Base-by-base conservation (phyloP, 352 stramenopile species). In the Nothophytophthora sp. region DNA sequence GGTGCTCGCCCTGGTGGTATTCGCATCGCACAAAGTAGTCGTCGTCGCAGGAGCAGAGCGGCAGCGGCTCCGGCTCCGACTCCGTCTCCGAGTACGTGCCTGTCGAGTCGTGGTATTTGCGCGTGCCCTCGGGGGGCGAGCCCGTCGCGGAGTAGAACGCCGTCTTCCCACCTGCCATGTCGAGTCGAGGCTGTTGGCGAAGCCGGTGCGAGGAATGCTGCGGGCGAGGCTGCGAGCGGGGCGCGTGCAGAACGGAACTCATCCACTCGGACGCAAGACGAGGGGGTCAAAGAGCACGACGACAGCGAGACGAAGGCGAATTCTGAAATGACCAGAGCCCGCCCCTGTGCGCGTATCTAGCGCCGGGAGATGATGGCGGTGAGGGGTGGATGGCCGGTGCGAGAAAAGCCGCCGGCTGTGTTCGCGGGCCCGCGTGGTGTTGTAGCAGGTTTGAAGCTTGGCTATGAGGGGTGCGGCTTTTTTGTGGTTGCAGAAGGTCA, bases 1-100 rank as follows among this genome's bases (percentile, higher is more conserved):
- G 68, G 58, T 81, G 57, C 61, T 81, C 71, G 41, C 50, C 68
- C 36, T 55, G 46, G 55, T 81, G 71, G 50, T 79, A 81, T 50
- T 62, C 65, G 41, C 71, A 81, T 10, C 71, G 67, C 18, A 67
- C 46, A 36, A 76, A 60, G 45, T 75, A 81, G 41, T 76, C 56
- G 5, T 65, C 64, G 33, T 81, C 71, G 34, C 71, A 81, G 16
- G 71, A 68, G 54, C 71, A 81, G 51, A 67, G 55, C 22, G 71
- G 65, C 8, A 81, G 61, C 50, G 67, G 67, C 61, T 81, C 71
- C 0, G 60, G 64, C 35, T 81, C 71, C 16, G 65, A 79, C 62
- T 81, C 68, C 29, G 68, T 81, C 71, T 79, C 67, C 23, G 71
- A 76, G 45, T 73, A 70, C 18, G 64, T 70, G 13, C 60, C 50